These are phyloP conservation scores for Fraxinus angustifolia DNA, from an alignment of 305 asterid species.

Conservation along the genomic window DNA sequence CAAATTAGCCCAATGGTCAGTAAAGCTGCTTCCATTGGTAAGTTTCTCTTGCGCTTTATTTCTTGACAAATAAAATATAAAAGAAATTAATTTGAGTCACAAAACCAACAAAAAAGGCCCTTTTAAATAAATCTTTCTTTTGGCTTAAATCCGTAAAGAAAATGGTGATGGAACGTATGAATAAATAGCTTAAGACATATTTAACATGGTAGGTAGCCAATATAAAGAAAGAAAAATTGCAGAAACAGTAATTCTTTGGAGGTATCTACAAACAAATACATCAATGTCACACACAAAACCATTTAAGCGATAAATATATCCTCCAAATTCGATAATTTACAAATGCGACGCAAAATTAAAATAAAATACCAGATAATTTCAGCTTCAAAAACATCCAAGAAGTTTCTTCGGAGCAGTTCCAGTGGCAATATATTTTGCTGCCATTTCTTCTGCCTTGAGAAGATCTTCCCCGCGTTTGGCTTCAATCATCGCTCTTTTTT, in stretches of 20 bases:
- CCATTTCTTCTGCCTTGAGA: slow-evolving; percentile 40
- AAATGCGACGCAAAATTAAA: slow-evolving; percentile 1
- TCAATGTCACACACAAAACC: slow-evolving; percentile 18
- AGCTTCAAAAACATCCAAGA: slow-evolving; percentile 43
- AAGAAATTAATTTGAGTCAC: neutral
- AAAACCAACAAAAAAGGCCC: neutral
- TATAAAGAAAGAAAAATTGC: neutral
- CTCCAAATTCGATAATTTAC: slow-evolving; percentile 20
- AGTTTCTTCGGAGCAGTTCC: slow-evolving; percentile 38
- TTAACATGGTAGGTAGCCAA: neutral
- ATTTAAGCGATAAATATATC: slow-evolving; percentile 16
- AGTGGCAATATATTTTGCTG: slow-evolving; percentile 38
- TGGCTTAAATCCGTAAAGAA: neutral
- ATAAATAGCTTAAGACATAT: neutral
- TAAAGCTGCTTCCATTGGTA: neutral
- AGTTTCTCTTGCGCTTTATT: neutral
- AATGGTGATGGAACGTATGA: neutral
- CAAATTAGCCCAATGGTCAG: neutral
- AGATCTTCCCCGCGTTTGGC: slow-evolving; percentile 36
- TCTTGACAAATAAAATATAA: neutral
- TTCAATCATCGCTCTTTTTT: slow-evolving; percentile 42
- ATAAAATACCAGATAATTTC: slow-evolving; percentile 4
- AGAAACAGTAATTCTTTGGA: neutral
- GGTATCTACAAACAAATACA: neutral
- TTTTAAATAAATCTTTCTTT: neutral